A percentile compares a stretch with the other conserved stretches of the same genome.
Evolutionary conservation across 2,329 filamentous ascomycete species (phyloP).

Genomic region (Zasmidium cellare): DNA sequence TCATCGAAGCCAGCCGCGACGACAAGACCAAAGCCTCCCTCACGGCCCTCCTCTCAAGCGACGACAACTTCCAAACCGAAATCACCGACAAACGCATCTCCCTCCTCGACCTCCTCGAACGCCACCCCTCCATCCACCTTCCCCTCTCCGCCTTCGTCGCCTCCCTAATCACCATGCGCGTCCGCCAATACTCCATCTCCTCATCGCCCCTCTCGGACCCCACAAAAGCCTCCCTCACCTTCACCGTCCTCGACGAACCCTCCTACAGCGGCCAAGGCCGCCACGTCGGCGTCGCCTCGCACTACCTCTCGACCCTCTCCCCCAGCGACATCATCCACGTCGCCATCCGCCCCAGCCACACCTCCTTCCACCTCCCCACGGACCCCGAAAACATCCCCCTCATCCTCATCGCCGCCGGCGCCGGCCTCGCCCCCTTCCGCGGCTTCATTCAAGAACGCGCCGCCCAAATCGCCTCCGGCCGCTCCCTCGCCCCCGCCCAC

Average conservation of each 20-base stretch:
- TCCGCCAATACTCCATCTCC: conserved; percentile 36
- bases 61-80: conserved; percentile 38
- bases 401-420: conserved; percentile 57
- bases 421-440: conserved; percentile 94
- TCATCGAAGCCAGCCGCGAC: conserved; percentile 53
- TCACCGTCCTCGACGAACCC: conserved; percentile 51
- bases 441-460: conserved; percentile 91
- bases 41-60: conserved; percentile 44
- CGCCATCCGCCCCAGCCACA: conserved; percentile 41
- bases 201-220: conserved; percentile 34
- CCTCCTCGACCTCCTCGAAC: conserved; percentile 68
- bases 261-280: conserved; percentile 29
- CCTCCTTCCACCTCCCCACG: conserved; percentile 46
- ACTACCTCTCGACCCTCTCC: conserved; percentile 42
- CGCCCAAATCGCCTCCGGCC: conserved; percentile 48
- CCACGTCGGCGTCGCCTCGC: conserved; percentile 45
- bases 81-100: conserved; percentile 49
- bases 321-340: conserved; percentile 46
- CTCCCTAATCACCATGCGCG: conserved; percentile 73
- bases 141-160: conserved; percentile 67
- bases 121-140: conserved; percentile 59
- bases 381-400: conserved; percentile 42
- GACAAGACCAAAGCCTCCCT: conserved; percentile 52
- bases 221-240: conserved; percentile 57
- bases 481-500: conserved; percentile 58